Evolutionary conservation across 441 rosid species (phyloP).

Genomic region (Pelargonium australe): DNA sequence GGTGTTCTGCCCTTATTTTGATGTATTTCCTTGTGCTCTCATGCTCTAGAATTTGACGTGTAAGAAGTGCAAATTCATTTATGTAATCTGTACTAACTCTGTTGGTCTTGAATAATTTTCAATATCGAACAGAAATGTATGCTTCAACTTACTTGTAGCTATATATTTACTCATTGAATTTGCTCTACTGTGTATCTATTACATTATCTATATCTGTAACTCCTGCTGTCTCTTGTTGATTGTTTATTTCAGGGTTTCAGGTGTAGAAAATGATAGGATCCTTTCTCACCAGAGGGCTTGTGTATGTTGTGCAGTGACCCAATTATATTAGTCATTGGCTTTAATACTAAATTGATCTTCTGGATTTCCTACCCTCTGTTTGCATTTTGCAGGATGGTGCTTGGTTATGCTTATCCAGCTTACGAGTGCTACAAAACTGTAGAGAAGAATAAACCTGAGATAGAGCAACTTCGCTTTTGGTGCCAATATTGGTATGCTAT

Average conservation of each 20-base stretch:
- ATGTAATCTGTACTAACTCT: background rate
- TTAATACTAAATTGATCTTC: background rate
- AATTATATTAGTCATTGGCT: conserved; percentile 15
- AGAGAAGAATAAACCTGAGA: conserved; percentile 89
- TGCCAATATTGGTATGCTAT: conserved; percentile 84
- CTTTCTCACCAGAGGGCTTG: conserved; percentile 88
- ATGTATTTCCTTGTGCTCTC: background rate
- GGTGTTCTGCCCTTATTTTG: background rate
- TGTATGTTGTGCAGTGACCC: conserved; percentile 46
- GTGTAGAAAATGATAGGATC: conserved; percentile 84
- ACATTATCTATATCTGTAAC: too few relatives aligned
- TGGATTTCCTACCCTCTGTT: conserved; percentile 16
- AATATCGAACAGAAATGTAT: background rate
- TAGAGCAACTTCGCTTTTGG: conserved; percentile 96
- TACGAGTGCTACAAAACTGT: conserved; percentile 88
- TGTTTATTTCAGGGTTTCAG: conserved; percentile 20
- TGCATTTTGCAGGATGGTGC: conserved; percentile 49
- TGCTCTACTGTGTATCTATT: too few relatives aligned
- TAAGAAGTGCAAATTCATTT: background rate
- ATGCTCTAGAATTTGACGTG: background rate
- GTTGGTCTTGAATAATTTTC: background rate
- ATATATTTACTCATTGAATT: background rate
- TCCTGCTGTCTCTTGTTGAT: background rate
- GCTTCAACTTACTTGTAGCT: background rate
- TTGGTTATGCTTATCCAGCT: conserved; percentile 97